Percentiles rank a stretch among this genome's conserved stretches.
Conservation (phyloP, 139 green algal genomes). For the Gonium pectorale region DNA sequence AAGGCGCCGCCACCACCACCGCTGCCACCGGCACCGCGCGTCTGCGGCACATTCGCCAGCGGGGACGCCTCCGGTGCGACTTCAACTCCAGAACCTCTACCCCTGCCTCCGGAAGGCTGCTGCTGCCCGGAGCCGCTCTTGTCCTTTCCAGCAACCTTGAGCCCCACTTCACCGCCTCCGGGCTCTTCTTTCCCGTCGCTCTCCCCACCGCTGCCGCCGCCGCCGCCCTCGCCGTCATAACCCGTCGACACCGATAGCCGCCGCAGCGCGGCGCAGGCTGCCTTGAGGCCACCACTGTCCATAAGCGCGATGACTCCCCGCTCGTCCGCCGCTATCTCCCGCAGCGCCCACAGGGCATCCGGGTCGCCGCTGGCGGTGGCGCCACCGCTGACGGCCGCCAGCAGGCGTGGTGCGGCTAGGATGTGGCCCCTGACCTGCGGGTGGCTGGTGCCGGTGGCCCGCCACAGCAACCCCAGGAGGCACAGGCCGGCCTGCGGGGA, state of each 20-base stretch:
- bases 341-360: slow-evolving; percentile 15
- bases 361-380: not conserved
- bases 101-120: no score
- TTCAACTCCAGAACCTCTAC: no score
- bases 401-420: not conserved
- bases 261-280: not conserved
- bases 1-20: no score
- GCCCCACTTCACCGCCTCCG: not conserved
- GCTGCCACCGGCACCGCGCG: no score
- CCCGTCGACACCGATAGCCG: not conserved
- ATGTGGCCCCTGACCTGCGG: not conserved
- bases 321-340: slow-evolving; percentile 13
- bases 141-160: not conserved
- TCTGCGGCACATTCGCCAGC: no score
- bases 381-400: not conserved
- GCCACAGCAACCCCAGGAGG: slow-evolving; percentile 27
- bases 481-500: not conserved
- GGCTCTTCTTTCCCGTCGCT: not conserved
- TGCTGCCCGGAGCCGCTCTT: not conserved
- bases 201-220: not conserved
- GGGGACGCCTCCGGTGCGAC: no score
- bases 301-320: not conserved
- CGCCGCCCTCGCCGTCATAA: not conserved
- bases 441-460: not conserved
- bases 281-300: not conserved